phyloP scores from a whole-genome alignment of 345 rosid genomes.

The Brassica rapa region DNA sequence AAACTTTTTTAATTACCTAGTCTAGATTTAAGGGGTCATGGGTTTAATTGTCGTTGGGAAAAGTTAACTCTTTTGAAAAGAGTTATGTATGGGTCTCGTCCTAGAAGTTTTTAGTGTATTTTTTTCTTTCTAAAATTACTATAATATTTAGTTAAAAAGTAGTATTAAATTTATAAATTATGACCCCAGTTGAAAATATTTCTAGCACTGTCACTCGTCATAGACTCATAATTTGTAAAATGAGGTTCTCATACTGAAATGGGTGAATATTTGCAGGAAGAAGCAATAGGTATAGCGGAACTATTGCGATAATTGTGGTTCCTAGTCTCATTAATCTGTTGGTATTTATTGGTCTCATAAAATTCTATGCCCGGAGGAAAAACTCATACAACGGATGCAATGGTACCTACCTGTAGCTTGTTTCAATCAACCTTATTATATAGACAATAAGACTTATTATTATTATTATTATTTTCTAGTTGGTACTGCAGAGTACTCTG shows the following conservation, averaged over 20 bases:
- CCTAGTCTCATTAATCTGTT: not conserved
- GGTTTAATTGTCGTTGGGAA: too few relatives aligned
- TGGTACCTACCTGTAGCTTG: not conserved
- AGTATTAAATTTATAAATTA: too few relatives aligned
- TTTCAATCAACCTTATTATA: not conserved
- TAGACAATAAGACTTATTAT: not conserved
- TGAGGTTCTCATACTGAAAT: not conserved
- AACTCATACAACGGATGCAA: not conserved
- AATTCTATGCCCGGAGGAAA: not conserved
- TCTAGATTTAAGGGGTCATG: too few relatives aligned
- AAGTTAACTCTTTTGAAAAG: too few relatives aligned
- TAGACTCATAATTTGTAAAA: not conserved
- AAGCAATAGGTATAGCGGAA: not conserved
- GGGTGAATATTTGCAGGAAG: not conserved
- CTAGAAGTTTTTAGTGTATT: too few relatives aligned
- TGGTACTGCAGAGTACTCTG: not conserved
- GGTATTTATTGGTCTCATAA: not conserved
- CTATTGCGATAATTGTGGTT: not conserved
- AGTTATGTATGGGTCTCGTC: too few relatives aligned
- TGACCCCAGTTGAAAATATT: too few relatives aligned
- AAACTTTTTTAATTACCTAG: too few relatives aligned
- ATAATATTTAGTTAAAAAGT: too few relatives aligned
- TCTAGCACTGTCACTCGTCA: not conserved
- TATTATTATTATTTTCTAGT: not conserved
- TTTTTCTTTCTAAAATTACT: too few relatives aligned